Evolutionary conservation across 371 early-diverging fungal species (phyloP), one percentile per base, ranked within the genome.

Genomic region (Apophysomyces sp.): DNA sequence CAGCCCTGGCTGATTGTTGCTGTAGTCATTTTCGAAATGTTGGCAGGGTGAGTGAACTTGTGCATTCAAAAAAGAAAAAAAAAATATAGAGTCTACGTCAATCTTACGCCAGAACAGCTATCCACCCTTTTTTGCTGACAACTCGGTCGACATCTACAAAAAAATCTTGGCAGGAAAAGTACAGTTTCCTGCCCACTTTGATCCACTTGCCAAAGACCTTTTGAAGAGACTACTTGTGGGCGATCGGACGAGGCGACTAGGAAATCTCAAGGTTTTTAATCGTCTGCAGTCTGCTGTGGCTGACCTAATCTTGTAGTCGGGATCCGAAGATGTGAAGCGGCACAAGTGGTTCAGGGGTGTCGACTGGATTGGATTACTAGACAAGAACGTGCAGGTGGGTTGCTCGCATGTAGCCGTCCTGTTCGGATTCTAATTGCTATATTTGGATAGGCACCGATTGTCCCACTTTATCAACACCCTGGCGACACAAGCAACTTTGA

Each of bases 111-210:
- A 16, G 8, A 30, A 26, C 3, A 84, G 81, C 12, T 83, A 94
- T 70, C 97, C 98, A 41, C 98, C 98, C n/a, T 98, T 98, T 83
- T 94, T 92, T 78, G 98, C 96, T 75, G 96, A 97, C 62, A 96
- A 95, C 61, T 89, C 91, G 12, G 86, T 90, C 60, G 90, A 88
- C 16, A 87, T 97, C 51, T 98, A 98, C 77, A 97, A 95, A 82
- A 94, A 93, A 74, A 99, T 99, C 66, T 76, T 96, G 32, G 89
- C 88, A 8, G 92, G 94, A 60, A 91, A 90, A 65, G 83, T 95
- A 28, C 84, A 84, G 68, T 99, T 94, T 74, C 98, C 99, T 13
- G 77, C 89, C 11, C 94, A 93, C 78, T 92, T 98, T 76, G 95
- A 96, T 71, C 82, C 91, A 2, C 71, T 86, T 30, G 94, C 97